Percentiles rank a stretch among this genome's conserved stretches.
Evolutionary conservation across 2,329 filamentous ascomycete species (phyloP).

Genomic region (Trichoderma lentiforme): DNA sequence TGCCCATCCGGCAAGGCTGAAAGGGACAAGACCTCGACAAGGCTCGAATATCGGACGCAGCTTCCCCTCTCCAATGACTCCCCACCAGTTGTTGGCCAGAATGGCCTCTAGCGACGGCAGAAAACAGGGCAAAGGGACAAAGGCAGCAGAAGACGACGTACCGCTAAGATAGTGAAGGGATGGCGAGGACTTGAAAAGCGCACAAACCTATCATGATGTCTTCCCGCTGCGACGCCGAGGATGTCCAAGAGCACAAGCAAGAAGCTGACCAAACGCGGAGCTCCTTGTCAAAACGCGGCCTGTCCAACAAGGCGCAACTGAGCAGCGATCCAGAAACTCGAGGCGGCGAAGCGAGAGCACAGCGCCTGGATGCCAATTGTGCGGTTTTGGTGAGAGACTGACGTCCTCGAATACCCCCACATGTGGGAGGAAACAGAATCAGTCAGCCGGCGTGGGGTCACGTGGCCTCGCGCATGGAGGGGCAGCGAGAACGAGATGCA

Average conservation of each 20-base stretch:
- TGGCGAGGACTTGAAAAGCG: conserved; percentile 30
- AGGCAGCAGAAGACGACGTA: conserved; percentile 24
- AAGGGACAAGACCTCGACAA: neutral
- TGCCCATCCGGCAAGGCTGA: neutral
- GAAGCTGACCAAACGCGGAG: conserved; percentile 19
- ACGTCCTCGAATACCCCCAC: conserved; percentile 17
- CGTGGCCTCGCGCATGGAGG: conserved; percentile 3
- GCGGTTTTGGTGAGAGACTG: conserved; percentile 18
- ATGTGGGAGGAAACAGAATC: conserved; percentile 7
- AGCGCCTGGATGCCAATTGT: conserved; percentile 13
- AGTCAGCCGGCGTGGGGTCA: conserved; percentile 17
- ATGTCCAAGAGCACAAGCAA: conserved; percentile 24
- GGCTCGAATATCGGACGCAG: neutral
- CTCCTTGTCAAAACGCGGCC: neutral
- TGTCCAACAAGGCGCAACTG: conserved; percentile 6
- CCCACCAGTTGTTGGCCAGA: no score
- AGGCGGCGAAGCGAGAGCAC: conserved; percentile 9
- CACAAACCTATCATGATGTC: conserved; percentile 44
- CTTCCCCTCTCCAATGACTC: neutral
- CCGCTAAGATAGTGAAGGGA: conserved; percentile 40
- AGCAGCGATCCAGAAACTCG: conserved; percentile 18
- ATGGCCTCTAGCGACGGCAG: neutral
- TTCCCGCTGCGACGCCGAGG: conserved; percentile 26
- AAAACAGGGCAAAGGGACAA: neutral
- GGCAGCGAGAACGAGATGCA: neutral